A percentile compares a stretch with the other conserved stretches of the same genome.
Evolutionary conservation across 331 rosid species (phyloP).

Genomic region (Rosa hybrid): DNA sequence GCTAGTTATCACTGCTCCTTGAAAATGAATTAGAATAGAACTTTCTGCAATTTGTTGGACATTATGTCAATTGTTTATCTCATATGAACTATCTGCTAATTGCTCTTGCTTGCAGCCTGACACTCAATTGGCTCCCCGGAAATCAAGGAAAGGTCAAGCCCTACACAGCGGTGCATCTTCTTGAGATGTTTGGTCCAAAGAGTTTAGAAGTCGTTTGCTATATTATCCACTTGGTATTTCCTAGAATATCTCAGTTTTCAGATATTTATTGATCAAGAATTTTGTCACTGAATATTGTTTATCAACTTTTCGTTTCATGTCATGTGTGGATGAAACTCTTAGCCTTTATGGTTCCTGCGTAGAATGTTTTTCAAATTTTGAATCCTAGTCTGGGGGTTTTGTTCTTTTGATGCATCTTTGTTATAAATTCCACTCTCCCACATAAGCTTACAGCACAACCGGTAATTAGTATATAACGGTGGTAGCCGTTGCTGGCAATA

Average conservation of each 20-base stretch:
- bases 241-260: constrained; percentile 4
- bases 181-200: not conserved
- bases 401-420: not conserved
- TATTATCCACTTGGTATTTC: constrained; percentile 3
- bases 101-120: not conserved
- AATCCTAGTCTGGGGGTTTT: not conserved
- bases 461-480: not conserved
- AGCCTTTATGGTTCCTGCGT: not conserved
- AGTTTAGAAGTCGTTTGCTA: not conserved
- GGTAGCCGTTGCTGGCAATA: not conserved
- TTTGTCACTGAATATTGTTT: not conserved
- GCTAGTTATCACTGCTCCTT: not conserved
- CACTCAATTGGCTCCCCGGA: constrained; percentile 18
- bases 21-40: not conserved
- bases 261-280: not conserved
- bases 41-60: not conserved
- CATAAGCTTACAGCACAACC: not conserved
- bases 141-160: constrained; percentile 17
- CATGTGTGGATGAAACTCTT: not conserved
- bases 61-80: not conserved
- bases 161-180: constrained; percentile 2
- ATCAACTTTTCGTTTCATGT: not conserved
- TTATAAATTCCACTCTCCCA: not conserved
- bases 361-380: not conserved
- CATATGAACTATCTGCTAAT: not conserved